Percentiles rank a stretch among this genome's conserved stretches.
phyloP scores from a whole-genome alignment of 2,329 filamentous ascomycete genomes.

The Didymella lethalis region DNA sequence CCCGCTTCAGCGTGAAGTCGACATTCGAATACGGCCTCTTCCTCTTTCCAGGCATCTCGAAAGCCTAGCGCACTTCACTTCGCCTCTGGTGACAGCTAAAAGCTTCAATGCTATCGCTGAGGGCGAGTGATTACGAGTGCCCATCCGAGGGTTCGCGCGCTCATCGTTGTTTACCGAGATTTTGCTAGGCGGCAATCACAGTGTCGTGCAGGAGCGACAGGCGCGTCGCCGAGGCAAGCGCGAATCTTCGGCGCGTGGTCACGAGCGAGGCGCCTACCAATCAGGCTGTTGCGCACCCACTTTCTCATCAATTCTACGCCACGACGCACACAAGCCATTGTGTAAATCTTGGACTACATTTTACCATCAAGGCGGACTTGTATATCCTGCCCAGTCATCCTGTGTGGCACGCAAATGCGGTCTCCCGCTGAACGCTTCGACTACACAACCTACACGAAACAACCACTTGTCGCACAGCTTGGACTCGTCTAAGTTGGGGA shows the following conservation, averaged over 20 bases:
- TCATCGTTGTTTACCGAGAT: conserved; percentile 10
- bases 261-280: conserved; percentile 26
- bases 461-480: neutral
- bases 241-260: conserved; percentile 29
- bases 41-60: conserved; percentile 42
- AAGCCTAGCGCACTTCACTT: neutral
- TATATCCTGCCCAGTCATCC: neutral
- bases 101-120: neutral
- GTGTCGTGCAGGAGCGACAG: conserved; percentile 13
- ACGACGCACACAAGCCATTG: neutral
- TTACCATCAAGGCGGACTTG: neutral
- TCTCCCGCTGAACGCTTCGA: neutral
- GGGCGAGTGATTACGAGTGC: neutral
- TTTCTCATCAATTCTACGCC: neutral
- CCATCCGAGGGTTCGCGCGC: neutral
- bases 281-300: conserved; percentile 14
- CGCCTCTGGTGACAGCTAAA: neutral
- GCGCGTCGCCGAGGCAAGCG: conserved; percentile 22
- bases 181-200: neutral
- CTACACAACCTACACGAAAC: neutral
- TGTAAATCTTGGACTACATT: neutral
- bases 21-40: conserved; percentile 61
- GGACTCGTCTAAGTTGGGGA: neutral
- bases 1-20: conserved; percentile 75
- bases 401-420: conserved; percentile 4